phyloP scores from a whole-genome alignment of 2,329 filamentous ascomycete genomes.

The Albifimbria verrucaria region DNA sequence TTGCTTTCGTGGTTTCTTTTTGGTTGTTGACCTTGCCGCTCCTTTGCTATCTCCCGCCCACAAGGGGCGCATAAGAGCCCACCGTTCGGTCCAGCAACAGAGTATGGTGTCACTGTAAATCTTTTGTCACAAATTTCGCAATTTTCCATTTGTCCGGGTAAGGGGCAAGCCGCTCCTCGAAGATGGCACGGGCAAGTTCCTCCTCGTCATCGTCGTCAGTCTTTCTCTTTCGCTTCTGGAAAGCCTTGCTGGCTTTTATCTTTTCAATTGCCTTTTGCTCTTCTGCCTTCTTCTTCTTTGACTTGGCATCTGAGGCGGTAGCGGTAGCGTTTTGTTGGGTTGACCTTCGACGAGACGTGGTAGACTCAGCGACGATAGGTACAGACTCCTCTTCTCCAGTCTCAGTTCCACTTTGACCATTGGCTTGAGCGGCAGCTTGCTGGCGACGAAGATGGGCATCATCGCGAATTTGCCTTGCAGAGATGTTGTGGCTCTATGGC shows the following conservation, averaged over 20 bases:
- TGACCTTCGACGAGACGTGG: constrained; percentile 22
- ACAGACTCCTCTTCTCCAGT: constrained; percentile 17
- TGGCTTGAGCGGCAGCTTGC: constrained; percentile 22
- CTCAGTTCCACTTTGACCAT: constrained; percentile 11
- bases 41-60: constrained; percentile 69
- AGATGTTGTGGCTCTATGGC: constrained; percentile 67
- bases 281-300: constrained; percentile 38
- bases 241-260: constrained; percentile 59
- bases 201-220: constrained; percentile 51
- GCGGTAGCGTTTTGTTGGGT: constrained; percentile 17
- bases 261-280: constrained; percentile 55
- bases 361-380: constrained; percentile 16
- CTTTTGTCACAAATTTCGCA: constrained; percentile 82
- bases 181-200: constrained; percentile 45
- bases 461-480: constrained; percentile 50
- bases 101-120: constrained; percentile 91
- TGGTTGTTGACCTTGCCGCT: constrained; percentile 39
- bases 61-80: constrained; percentile 83
- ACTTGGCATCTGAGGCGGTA: no score
- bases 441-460: constrained; percentile 48
- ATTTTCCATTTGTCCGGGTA: constrained; percentile 85
- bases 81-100: constrained; percentile 75
- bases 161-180: constrained; percentile 47
- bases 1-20: constrained; percentile 43
- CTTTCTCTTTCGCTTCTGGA: constrained; percentile 48